Evolutionary conservation across 768 basidiomycete genomes (phyloP), one percentile per base, ranked within the genome.

Genomic region (Naganishia antarctica): DNA sequence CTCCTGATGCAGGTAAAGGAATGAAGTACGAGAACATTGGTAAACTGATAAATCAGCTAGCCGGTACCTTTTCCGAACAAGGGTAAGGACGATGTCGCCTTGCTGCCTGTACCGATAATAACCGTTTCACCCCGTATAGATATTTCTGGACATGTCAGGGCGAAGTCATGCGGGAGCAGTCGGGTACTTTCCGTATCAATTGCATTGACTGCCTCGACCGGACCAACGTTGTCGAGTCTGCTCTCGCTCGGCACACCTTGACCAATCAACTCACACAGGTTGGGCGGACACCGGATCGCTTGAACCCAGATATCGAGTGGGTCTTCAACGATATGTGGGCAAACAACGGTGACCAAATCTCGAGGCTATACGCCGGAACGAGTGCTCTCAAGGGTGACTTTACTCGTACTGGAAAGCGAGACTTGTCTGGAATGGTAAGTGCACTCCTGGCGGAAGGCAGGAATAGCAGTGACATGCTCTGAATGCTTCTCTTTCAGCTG

Each of bases 201-300:
- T 98, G 94, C 74, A 93, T 97, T 47, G 94, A 98, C 73, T 94
- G 92, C 71, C 80, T 97, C 44, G 94, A 98, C 73, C 81, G 94
- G 58, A 97, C 94, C 15, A 96, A 94, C 73, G 93, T 96, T 25
- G 90, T 96, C 9, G 74, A 96, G 87, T 94, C 91, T 23, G 94
- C 94, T 0, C 89, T 99, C 71, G 88, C 91, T 3, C 83, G 94
- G 64, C 83, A 88, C 76, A 83, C 91, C 18, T 80, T 99, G 25
- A 69, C 71, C 3, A 65, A 65, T 5, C 77, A 79, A 67, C 70
- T 81, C n/a, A 76, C 76, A 2, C 77, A 78, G 47, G 69, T 80
- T 29, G 80, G 79, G 1, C 61, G 80, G 51, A 66, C 66, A 4
- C 66, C 66, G 2, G 84, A 85, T 63, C 84, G 82, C 60, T 86